phyloP scores from a whole-genome alignment of 768 basidiomycete species.

The Aureoboletus auriporus region DNA sequence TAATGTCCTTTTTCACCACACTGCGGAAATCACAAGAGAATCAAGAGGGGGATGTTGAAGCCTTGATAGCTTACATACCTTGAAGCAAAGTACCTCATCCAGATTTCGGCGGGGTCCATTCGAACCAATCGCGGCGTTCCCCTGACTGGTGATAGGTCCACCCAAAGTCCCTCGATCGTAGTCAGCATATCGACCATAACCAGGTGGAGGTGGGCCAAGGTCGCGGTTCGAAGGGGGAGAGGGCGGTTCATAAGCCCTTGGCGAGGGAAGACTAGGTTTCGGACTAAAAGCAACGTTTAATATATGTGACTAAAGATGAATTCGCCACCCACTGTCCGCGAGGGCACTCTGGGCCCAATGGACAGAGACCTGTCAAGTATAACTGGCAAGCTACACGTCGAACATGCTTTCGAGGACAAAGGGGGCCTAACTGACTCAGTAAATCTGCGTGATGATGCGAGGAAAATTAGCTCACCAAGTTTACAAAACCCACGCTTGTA shows the following conservation, averaged over 20 bases:
- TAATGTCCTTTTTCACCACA: slow-evolving; percentile 94
- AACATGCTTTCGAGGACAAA: slow-evolving; percentile 89
- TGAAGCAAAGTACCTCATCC: slow-evolving; percentile 85
- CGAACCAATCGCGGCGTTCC: slow-evolving; percentile 28
- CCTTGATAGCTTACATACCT: slow-evolving; percentile 42
- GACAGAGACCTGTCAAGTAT: slow-evolving; percentile 92
- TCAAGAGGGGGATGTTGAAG: not conserved
- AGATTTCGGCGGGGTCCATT: slow-evolving; percentile 61
- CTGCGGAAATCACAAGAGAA: slow-evolving; percentile 33
- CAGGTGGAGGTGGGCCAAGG: slow-evolving; percentile 88
- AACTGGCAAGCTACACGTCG: slow-evolving; percentile 86
- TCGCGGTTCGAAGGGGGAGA: slow-evolving; percentile 71
- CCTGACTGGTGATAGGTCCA: slow-evolving; percentile 19
- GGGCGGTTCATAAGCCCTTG: slow-evolving; percentile 74
- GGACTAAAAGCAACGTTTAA: slow-evolving; percentile 47
- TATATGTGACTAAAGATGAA: slow-evolving; percentile 4
- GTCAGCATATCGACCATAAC: slow-evolving; percentile 81
- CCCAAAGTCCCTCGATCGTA: slow-evolving; percentile 53
- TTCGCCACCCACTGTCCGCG: slow-evolving; percentile 73
- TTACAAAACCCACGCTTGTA: slow-evolving; percentile 96
- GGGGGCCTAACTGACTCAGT: slow-evolving; percentile 54
- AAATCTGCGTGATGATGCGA: not conserved
- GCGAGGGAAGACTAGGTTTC: slow-evolving; percentile 65
- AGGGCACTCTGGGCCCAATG: slow-evolving; percentile 82
- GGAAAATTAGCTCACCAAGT: slow-evolving; percentile 55